Evolutionary conservation across 768 basidiomycete genomes (phyloP).

Genomic region (Tylopilus felleus): DNA sequence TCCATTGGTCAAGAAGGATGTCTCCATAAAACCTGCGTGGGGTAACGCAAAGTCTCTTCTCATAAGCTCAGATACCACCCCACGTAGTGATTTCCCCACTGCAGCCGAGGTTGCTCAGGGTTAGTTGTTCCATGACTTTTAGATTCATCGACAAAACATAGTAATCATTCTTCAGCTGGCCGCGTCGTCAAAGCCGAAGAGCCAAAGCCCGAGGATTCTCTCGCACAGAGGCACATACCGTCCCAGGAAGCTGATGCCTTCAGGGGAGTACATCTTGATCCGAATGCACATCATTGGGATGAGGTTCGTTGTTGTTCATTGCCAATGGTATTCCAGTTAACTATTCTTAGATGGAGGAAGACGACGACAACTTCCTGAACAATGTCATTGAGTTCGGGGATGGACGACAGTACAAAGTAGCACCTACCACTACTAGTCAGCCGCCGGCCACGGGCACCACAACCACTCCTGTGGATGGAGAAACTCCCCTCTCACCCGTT

Average conservation of each 20-base stretch:
- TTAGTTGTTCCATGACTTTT: constrained; percentile 32
- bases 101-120: constrained; percentile 93
- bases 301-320: constrained; percentile 59
- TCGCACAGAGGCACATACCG: constrained; percentile 52
- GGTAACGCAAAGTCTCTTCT: constrained; percentile 49
- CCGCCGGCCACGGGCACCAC: constrained; percentile 21
- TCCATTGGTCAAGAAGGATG: constrained; percentile 34
- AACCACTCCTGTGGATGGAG: constrained; percentile 7
- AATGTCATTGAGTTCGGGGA: constrained; percentile 95
- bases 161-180: constrained; percentile 20
- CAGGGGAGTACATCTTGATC: constrained; percentile 88
- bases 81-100: constrained; percentile 84
- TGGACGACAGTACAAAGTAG: constrained; percentile 86
- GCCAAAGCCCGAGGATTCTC: constrained; percentile 51
- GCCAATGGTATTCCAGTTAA: constrained; percentile 2
- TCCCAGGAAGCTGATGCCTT: constrained; percentile 91
- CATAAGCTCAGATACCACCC: constrained; percentile 37
- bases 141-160: background rate
- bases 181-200: constrained; percentile 27
- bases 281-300: constrained; percentile 96
- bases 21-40: constrained; percentile 62
- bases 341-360: constrained; percentile 73
- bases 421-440: constrained; percentile 40
- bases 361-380: constrained; percentile 85
- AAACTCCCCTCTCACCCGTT: constrained; percentile 17